Conservation (phyloP, 148 eudicot genomes). For the Heliamphora exappendiculata region DNA sequence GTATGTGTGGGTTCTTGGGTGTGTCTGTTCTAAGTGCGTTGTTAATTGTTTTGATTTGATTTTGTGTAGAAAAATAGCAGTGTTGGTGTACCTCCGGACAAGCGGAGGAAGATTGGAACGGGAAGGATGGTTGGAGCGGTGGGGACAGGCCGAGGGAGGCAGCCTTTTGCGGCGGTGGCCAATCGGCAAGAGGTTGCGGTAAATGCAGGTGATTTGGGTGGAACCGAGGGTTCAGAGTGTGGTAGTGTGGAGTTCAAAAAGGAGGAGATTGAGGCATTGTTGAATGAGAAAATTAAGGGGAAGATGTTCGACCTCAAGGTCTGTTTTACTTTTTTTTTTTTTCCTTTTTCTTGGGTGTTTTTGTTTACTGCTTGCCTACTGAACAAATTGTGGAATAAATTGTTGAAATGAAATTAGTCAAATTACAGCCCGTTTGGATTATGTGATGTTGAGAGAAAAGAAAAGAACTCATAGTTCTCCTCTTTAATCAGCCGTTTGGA, state of each 20-base stretch:
- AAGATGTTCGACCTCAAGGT: conserved; percentile 64
- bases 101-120: conserved; percentile 44
- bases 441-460: too few relatives aligned
- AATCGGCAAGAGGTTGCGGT: conserved; percentile 19
- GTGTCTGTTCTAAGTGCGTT: not conserved
- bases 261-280: conserved; percentile 61
- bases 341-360: not conserved
- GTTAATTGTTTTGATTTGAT: not conserved
- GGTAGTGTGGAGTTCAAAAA: conserved; percentile 39
- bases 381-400: too few relatives aligned
- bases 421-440: too few relatives aligned
- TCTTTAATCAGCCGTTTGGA: too few relatives aligned
- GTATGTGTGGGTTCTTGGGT: not conserved
- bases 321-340: not conserved
- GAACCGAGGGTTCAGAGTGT: conserved; percentile 33
- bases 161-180: conserved; percentile 33
- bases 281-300: conserved; percentile 67
- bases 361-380: not conserved
- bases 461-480: too few relatives aligned
- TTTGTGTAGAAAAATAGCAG: conserved; percentile 36
- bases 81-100: conserved; percentile 34
- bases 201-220: conserved; percentile 19
- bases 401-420: too few relatives aligned
- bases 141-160: conserved; percentile 34
- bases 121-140: conserved; percentile 32